Evolutionary conservation across 768 basidiomycete species (phyloP), one percentile per base, ranked within the genome.

Genomic region (Psilocybe azurescens): DNA sequence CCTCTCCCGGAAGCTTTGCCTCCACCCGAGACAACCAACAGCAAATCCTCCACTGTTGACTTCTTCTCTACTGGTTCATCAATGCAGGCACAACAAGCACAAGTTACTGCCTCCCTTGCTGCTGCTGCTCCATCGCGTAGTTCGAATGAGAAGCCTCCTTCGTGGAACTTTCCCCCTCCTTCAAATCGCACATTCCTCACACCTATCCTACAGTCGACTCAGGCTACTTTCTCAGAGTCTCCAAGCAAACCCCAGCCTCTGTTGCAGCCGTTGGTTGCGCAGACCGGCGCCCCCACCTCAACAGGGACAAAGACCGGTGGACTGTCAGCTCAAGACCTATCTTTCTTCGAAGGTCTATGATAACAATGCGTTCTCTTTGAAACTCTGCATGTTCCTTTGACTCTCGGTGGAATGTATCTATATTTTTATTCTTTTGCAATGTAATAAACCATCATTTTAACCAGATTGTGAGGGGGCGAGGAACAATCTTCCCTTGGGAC

Each of bases 281-380:
- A 46, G 32, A 55, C 29, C 44, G 62, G 24, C 14, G 52, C 18
- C 48, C 60, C 64, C 49, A 63, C 70, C 20, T 62, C 73, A 13
- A 61, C 67, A 14, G 50, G 69, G 5, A 60, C 67, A 9, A 66
- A 63, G 30, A 66, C 70, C 8, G 86, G 87, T 11, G 89, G 89
- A 3, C 73, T 94, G 53, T 90, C 89, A 3, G 93, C 91, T 2
- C 90, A 93, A 74, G 94, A 94, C 81, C 72, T 94, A 55, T 92
- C 89, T 16, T 95, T 95, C 73, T 95, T 95, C 71, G 93, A 95
- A 75, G 89, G 91, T 38, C 69, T 76, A 48, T 74, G 67, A 64
- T 33, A 54, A 20, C 56, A 49, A 56, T 38, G 46, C 18, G 32
- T 49, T 14, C 29, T 60, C n/a, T 54, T 51, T 36, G 10, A 50